Evolutionary conservation across 331 rosid genomes (phyloP).

Genomic region (Acacia concinna): DNA sequence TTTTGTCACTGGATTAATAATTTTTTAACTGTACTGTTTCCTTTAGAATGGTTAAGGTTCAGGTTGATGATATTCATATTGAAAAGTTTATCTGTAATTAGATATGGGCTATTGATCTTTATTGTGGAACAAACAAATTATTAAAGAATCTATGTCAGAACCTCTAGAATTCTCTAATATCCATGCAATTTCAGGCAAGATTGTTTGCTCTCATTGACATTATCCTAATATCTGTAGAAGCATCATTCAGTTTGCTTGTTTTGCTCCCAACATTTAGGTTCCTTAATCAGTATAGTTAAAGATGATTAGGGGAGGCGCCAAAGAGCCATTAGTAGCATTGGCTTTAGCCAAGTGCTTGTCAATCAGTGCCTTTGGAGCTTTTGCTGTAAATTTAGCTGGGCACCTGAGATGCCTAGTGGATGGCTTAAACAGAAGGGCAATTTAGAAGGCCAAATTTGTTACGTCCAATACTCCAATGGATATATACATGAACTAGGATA

Average conservation of each 20-base stretch:
- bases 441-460: neutral
- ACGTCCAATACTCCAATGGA: no score
- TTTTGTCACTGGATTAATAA: neutral
- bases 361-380: neutral
- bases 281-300: neutral
- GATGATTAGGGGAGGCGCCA: neutral
- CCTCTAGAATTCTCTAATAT: neutral
- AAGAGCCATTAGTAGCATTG: neutral
- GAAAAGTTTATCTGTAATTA: slow-evolving; percentile 3
- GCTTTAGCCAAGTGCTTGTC: neutral
- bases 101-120: slow-evolving; percentile 7
- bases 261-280: neutral
- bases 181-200: neutral
- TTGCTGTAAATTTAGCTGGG: neutral
- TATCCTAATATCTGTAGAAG: neutral
- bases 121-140: slow-evolving; percentile 5
- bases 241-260: slow-evolving; percentile 3
- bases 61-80: slow-evolving; percentile 22
- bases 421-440: neutral
- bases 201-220: neutral
- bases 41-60: neutral
- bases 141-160: neutral
- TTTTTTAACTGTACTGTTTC: neutral
- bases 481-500: neutral
- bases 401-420: neutral